Evolutionary conservation across 2,329 filamentous ascomycete species (phyloP).

Genomic region (Rosellinia necatrix): DNA sequence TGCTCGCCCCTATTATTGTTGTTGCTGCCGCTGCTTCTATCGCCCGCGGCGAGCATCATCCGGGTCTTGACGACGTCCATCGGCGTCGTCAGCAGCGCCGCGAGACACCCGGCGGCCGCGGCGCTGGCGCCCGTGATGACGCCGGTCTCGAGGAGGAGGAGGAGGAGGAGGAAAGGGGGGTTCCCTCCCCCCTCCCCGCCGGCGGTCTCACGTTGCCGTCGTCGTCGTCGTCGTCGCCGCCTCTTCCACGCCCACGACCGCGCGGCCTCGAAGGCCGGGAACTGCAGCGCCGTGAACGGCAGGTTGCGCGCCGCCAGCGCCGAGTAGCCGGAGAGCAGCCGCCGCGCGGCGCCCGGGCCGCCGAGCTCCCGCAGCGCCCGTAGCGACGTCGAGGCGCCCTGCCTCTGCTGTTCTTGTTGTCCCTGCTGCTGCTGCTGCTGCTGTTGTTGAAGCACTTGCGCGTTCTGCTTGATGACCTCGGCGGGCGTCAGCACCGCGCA

Average conservation of each 20-base stretch:
- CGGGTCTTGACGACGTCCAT: conserved; percentile 86
- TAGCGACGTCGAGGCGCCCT: conserved; percentile 50
- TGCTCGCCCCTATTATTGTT: no score
- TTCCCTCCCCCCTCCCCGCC: no score
- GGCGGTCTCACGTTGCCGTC: no score
- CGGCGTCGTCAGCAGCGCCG: conserved; percentile 83
- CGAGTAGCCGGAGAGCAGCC: conserved; percentile 73
- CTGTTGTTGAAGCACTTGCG: conserved; percentile 70
- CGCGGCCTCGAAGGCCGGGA: conserved; percentile 80
- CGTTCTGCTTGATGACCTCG: conserved; percentile 92
- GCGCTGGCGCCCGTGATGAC: conserved; percentile 75
- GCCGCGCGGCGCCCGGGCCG: conserved; percentile 60
- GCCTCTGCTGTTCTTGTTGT: not conserved
- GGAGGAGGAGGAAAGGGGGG: no score
- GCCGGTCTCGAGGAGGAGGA: conserved; percentile 70
- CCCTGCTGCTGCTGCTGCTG: conserved; percentile 18
- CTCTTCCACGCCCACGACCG: conserved; percentile 65
- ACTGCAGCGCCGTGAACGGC: conserved; percentile 86
- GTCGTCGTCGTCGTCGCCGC: no score
- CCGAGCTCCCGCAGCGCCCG: conserved; percentile 54
- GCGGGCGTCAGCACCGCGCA: conserved; percentile 87
- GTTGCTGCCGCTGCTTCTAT: no score
- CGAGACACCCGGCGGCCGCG: conserved; percentile 72
- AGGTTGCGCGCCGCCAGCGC: conserved; percentile 82
- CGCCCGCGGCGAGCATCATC: conserved; percentile 42